These are phyloP conservation scores for Bipolaris zeicola DNA, from an alignment of 2,329 filamentous ascomycete genomes.

Conservation along the genomic window DNA sequence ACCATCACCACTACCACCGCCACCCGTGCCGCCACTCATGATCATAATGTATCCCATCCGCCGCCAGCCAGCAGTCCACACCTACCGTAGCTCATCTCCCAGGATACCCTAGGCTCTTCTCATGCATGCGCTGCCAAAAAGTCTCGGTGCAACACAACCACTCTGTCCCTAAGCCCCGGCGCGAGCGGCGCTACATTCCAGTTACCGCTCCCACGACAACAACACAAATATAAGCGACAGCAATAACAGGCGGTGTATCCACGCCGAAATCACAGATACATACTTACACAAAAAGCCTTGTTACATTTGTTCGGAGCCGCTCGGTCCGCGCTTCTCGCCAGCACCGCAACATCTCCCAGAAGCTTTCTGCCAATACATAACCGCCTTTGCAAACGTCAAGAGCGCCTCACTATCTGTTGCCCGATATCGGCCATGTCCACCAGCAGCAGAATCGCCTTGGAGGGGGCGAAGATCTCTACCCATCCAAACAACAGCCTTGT, in stretches of 20 bases:
- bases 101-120: conserved; percentile 11
- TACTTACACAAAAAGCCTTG: background rate
- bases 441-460: background rate
- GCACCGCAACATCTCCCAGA: background rate
- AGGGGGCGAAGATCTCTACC: background rate
- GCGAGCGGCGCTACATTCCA: background rate
- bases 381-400: background rate
- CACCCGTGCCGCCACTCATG: background rate
- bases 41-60: background rate
- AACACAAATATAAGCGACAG: background rate
- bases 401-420: conserved; percentile 3
- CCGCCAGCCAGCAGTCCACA: background rate
- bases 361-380: conserved; percentile 1
- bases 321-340: conserved; percentile 1
- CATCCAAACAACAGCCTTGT: background rate
- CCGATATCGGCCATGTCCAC: background rate
- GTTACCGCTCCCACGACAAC: background rate
- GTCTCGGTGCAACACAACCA: conserved; percentile 1
- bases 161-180: background rate
- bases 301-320: background rate
- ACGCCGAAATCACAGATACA: background rate
- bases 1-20: background rate
- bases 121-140: conserved; percentile 9
- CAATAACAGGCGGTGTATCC: background rate
- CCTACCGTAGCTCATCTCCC: conserved; percentile 6